These are phyloP conservation scores for Phytopythium delawarense DNA, from an alignment of 352 stramenopile genomes.

Conservation along the genomic window DNA sequence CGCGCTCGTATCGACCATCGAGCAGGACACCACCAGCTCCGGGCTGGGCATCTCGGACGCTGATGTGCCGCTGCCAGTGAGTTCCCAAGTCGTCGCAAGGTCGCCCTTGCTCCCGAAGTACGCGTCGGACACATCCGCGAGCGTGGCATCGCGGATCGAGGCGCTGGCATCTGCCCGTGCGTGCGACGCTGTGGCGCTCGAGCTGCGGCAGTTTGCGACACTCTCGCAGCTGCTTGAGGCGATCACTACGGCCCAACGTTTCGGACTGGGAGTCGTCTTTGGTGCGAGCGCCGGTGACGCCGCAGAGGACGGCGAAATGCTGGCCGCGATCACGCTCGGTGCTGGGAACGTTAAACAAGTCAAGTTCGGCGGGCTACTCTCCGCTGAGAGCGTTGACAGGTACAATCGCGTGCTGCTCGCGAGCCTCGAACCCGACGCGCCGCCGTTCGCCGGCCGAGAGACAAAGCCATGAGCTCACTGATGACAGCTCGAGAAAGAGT, in stretches of 20 bases:
- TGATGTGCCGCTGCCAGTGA: background rate
- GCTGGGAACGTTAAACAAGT: conserved; percentile 48
- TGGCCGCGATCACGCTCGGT: conserved; percentile 45
- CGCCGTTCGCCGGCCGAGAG: conserved; percentile 35
- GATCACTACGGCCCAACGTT: conserved; percentile 39
- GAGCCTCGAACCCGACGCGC: conserved; percentile 34
- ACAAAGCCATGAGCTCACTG: conserved; percentile 17
- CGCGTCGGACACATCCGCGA: conserved; percentile 39
- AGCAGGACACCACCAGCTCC: conserved; percentile 28
- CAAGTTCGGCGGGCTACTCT: conserved; percentile 59
- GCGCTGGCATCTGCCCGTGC: conserved; percentile 45
- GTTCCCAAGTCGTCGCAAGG: background rate
- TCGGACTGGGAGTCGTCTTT: conserved; percentile 52
- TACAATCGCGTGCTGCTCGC: conserved; percentile 58
- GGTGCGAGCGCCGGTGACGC: conserved; percentile 29
- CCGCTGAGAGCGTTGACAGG: conserved; percentile 34
- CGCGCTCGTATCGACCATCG: conserved; percentile 31
- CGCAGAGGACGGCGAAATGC: conserved; percentile 26
- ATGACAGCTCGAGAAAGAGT: too few species aligned
- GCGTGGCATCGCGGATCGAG: conserved; percentile 35
- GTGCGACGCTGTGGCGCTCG: conserved; percentile 55
- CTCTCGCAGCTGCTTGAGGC: conserved; percentile 38
- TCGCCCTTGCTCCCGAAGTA: background rate
- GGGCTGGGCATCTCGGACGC: background rate
- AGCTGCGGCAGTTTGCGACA: conserved; percentile 52